A percentile compares a stretch with the other conserved stretches of the same genome.
These are phyloP conservation scores for Pisolithus tinctorius DNA, from an alignment of 768 basidiomycete genomes.

Conservation along the genomic window DNA sequence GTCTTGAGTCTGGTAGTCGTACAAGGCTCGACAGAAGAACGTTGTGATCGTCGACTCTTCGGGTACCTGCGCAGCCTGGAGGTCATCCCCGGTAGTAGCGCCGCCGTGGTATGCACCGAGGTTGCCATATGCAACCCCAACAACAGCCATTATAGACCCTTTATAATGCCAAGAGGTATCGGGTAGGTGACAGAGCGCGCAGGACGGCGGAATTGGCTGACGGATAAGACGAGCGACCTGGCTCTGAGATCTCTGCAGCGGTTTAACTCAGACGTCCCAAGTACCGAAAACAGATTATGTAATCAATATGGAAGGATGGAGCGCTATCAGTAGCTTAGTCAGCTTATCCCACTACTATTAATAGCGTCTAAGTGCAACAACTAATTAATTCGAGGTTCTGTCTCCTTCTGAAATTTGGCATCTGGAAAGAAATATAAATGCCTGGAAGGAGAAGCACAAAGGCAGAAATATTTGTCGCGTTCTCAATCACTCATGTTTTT, in stretches of 20 bases:
- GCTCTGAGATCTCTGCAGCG: slow-evolving; percentile 5
- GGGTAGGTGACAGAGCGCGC: slow-evolving; percentile 3
- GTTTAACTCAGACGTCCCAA: slow-evolving; percentile 7
- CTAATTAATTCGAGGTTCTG: too few relatives aligned
- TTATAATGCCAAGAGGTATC: neutral
- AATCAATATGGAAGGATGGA: too few relatives aligned
- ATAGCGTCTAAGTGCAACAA: too few relatives aligned
- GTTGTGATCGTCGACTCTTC: slow-evolving; percentile 60
- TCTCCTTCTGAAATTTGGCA: too few relatives aligned
- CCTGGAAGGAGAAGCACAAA: too few relatives aligned
- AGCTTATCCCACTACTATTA: too few relatives aligned
- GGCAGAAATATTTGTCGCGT: too few relatives aligned
- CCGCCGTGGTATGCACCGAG: slow-evolving; percentile 13
- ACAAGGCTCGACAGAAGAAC: slow-evolving; percentile 87
- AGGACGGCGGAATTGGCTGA: slow-evolving; percentile 8
- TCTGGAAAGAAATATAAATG: too few relatives aligned
- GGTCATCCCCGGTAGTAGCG: slow-evolving; percentile 19
- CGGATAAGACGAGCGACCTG: slow-evolving; percentile 9
- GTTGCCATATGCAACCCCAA: slow-evolving; percentile 17
- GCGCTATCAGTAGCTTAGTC: too few relatives aligned
- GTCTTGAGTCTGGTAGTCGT: slow-evolving; percentile 87
- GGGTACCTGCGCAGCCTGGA: slow-evolving; percentile 14
- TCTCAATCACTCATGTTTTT: too few relatives aligned
- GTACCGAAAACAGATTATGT: too few relatives aligned
- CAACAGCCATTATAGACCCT: slow-evolving; percentile 18